Conservation (phyloP, 768 basidiomycete species). For the Coprinellus micaceus region DNA sequence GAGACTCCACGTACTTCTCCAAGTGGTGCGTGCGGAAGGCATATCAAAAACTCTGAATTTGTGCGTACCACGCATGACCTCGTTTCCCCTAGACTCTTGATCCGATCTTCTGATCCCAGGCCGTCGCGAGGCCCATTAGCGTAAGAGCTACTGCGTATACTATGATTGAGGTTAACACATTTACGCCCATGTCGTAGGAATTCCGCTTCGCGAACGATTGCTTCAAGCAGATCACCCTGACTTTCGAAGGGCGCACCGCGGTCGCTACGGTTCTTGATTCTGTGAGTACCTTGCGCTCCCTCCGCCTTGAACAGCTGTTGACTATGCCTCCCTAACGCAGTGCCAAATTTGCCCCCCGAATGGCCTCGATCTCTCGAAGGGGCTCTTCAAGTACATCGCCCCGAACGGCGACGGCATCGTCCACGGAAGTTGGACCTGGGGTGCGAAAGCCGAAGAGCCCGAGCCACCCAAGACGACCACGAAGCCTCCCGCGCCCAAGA, state of each 20-base stretch:
- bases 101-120: not conserved
- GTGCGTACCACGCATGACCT: not conserved
- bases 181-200: no score
- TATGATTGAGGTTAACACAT: no score
- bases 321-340: not conserved
- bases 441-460: no score
- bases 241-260: not conserved
- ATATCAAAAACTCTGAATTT: not conserved
- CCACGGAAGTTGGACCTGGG: not conserved
- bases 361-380: conserved; percentile 3
- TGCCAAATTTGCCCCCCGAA: not conserved
- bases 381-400: conserved; percentile 3
- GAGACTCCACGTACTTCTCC: no score
- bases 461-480: no score
- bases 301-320: no score
- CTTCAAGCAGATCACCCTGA: not conserved
- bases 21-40: not conserved
- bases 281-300: not conserved
- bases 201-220: not conserved
- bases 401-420: conserved; percentile 1
- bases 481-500: no score
- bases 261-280: not conserved
- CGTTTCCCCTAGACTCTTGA: not conserved
- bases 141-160: no score
- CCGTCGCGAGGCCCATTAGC: not conserved